Conservation (phyloP, 257 asterid genomes). For the Lithospermum erythrorhizon region DNA sequence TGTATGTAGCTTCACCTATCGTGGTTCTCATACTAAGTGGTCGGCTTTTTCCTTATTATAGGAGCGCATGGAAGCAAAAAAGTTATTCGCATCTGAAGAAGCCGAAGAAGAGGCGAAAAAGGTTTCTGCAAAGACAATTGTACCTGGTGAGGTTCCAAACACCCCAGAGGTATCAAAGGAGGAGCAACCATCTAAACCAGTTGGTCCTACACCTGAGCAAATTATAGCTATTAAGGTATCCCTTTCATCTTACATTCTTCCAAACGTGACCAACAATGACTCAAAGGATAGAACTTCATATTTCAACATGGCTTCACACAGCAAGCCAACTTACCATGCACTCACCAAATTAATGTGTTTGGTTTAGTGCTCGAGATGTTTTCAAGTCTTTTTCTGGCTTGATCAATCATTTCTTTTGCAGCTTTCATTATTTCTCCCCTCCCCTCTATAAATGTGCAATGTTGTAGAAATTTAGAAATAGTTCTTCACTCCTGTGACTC, state of each 20-base stretch:
- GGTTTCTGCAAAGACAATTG: constrained; percentile 70
- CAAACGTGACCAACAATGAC: not conserved
- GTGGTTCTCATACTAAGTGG: not conserved
- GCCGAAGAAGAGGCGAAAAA: constrained; percentile 85
- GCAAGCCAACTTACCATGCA: too few species aligned
- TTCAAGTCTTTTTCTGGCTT: too few species aligned
- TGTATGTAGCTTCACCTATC: not conserved
- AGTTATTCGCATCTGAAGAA: constrained; percentile 73
- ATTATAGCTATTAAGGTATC: constrained; percentile 89
- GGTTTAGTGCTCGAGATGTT: too few species aligned
- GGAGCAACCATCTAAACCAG: constrained; percentile 56
- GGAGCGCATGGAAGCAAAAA: constrained; percentile 92
- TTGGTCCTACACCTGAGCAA: constrained; percentile 92
- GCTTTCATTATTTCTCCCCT: too few species aligned
- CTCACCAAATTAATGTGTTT: too few species aligned
- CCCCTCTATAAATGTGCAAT: too few species aligned
- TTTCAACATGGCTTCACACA: too few species aligned
- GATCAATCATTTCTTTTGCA: too few species aligned
- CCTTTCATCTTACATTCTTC: constrained; percentile 5
- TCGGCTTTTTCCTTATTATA: constrained; percentile 14
- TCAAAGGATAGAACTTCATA: too few species aligned
- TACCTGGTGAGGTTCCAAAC: constrained; percentile 58
- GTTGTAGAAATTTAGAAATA: not conserved
- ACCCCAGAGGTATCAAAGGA: constrained; percentile 50
- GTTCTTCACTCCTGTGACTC: not conserved